A percentile compares a stretch with the other conserved stretches of the same genome.
These are phyloP conservation scores for Starmerella apicola DNA, from an alignment of 805 yeast species.

Conservation along the genomic window DNA sequence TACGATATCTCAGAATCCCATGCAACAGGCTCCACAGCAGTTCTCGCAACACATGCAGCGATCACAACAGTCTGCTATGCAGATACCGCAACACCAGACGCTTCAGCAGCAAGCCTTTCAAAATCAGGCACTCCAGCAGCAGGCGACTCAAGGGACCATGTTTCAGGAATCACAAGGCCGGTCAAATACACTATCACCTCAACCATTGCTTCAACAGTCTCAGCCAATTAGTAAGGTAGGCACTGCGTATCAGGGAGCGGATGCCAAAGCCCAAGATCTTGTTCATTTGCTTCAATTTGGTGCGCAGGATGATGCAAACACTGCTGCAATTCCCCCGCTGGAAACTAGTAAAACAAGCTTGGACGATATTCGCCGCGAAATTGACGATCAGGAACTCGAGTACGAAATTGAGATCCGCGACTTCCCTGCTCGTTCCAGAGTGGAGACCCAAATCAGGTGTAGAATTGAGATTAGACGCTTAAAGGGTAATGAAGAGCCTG, in stretches of 20 bases:
- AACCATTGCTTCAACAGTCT: not conserved
- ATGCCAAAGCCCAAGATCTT: constrained; percentile 13
- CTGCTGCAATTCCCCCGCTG: constrained; percentile 6
- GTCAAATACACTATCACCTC: not conserved
- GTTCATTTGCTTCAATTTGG: constrained; percentile 17
- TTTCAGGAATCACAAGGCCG: too few species aligned
- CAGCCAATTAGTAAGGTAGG: not conserved
- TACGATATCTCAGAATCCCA: not conserved
- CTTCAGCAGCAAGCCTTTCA: not conserved
- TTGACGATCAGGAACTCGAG: constrained; percentile 9
- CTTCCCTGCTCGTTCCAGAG: constrained; percentile 74
- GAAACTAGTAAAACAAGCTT: constrained; percentile 6
- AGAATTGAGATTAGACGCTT: constrained; percentile 50
- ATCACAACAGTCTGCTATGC: not conserved
- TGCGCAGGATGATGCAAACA: constrained; percentile 9
- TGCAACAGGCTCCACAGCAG: not conserved
- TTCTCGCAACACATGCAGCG: not conserved
- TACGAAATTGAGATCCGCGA: constrained; percentile 32
- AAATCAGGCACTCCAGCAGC: too few species aligned
- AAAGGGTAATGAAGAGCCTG: not conserved
- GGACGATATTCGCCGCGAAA: constrained; percentile 6
- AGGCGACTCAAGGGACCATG: too few species aligned
- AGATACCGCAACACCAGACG: not conserved
- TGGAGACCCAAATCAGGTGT: constrained; percentile 88
- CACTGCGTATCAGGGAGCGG: not conserved